Base-by-base conservation (phyloP, 2,329 filamentous ascomycete genomes). In the Colletotrichum cereale region DNA sequence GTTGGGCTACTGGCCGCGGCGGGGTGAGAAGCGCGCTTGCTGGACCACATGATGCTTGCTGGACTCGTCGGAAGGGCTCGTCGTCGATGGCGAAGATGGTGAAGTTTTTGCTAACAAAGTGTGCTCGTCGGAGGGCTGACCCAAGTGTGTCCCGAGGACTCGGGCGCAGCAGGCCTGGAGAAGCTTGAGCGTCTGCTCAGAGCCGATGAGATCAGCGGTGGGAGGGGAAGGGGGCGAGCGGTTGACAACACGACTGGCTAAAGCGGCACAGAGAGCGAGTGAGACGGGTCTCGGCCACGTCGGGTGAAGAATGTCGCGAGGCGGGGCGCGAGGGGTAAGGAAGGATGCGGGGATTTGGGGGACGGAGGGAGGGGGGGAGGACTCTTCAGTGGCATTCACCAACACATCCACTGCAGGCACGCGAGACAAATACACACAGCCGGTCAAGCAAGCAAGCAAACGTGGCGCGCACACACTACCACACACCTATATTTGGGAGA, bases 261-360 rank as follows among this genome's bases (percentile, higher is more conserved):
- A n/a, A 31, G 34, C 47, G 53, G 31, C 53, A 42, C 42, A 50
- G 31, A 62, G 50, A 52, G 44, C 60, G 7, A 62, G 31, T 24
- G 31, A 34, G 4, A 34, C 4, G 61, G 34, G 52, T 21, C 57
- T 71, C 68, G 63, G 63, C 42, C 63, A 60, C 38, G 56, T 67
- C 64, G 69, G 69, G 69, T 38, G 52, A 72, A 72, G 69, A 69
- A 60, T 68, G 58, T 64, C 69, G 65, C 69, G 69, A 72, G 69
- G 69, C 52, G 65, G 69, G 65, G 69, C 58, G 65, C 65, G 68
- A 68, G 65, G 65, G 64, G 64, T 68, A 60, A 44, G 67, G 11
- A 60, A 44, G 67, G 11, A 48, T 72, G 69, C 65, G 69, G 65
- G 65, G 67, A 66, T 63, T 69, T 34, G 58, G 65, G 68, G 58